phyloP scores from a whole-genome alignment of 768 basidiomycete species.

The Fomitopsis serialis region DNA sequence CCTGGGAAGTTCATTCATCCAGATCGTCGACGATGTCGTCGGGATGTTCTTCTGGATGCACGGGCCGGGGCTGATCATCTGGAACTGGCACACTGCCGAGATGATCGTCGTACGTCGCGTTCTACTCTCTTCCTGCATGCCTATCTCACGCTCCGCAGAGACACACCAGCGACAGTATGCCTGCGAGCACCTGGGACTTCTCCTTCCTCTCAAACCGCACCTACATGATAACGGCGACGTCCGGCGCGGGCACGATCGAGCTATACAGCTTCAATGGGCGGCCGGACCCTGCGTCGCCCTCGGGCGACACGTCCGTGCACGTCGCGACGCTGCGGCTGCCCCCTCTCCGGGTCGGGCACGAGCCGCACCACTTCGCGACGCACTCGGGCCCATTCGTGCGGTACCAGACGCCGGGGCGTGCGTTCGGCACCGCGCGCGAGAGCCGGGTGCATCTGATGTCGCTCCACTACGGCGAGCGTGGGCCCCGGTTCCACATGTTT shows the following conservation, averaged over 20 bases:
- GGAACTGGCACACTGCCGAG: conserved; percentile 48
- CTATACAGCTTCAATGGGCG: conserved; percentile 33
- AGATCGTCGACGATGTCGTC: conserved; percentile 50
- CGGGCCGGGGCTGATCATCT: conserved; percentile 34
- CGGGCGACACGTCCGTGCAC: not conserved
- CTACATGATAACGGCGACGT: conserved; percentile 34
- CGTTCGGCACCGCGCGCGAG: conserved; percentile 18
- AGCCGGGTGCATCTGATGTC: conserved; percentile 24
- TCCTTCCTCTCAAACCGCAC: conserved; percentile 40
- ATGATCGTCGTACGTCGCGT: conserved; percentile 36
- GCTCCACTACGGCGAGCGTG: conserved; percentile 19
- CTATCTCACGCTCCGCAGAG: conserved; percentile 22
- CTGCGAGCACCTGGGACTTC: conserved; percentile 34
- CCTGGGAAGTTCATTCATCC: conserved; percentile 33
- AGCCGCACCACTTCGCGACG: conserved; percentile 14
- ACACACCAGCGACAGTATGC: conserved; percentile 18
- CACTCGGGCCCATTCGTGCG: conserved; percentile 25
- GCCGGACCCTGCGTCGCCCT: not conserved
- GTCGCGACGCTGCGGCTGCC: conserved; percentile 24
- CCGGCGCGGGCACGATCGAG: conserved; percentile 32
- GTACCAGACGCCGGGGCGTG: conserved; percentile 5
- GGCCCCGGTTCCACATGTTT: conserved; percentile 23
- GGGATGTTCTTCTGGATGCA: conserved; percentile 39
- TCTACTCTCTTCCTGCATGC: not conserved
- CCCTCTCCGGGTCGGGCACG: conserved; percentile 6